Percentiles rank a stretch among this genome's conserved stretches.
These are phyloP conservation scores for Pezicula rhizophila DNA, from an alignment of 2,329 filamentous ascomycete species.

Conservation along the genomic window DNA sequence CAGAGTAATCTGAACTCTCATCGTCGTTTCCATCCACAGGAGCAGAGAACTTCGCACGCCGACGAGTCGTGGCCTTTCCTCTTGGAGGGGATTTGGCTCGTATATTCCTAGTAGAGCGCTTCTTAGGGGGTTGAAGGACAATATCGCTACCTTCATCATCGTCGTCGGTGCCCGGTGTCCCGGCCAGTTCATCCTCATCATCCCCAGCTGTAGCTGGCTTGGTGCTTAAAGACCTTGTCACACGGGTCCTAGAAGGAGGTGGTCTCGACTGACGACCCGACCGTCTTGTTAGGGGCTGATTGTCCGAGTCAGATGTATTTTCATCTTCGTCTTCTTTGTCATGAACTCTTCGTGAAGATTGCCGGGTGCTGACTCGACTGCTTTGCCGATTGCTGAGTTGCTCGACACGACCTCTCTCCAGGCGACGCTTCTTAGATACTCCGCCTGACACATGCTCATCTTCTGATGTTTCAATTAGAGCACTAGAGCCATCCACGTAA, in stretches of 20 bases:
- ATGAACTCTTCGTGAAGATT: conserved; percentile 7
- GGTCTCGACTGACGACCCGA: conserved; percentile 1
- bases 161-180: conserved; percentile 3
- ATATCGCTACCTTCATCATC: conserved; percentile 41
- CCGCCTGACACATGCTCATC: background rate
- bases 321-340: conserved; percentile 5
- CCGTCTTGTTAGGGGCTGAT: conserved; percentile 4
- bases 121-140: conserved; percentile 41
- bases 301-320: conserved; percentile 9
- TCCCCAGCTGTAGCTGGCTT: conserved; percentile 7
- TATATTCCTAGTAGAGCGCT: conserved; percentile 1
- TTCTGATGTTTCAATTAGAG: background rate
- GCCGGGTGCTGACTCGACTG: conserved; percentile 12
- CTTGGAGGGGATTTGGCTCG: conserved; percentile 5
- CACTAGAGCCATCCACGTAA: conserved; percentile 14
- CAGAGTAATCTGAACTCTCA: conserved; percentile 11
- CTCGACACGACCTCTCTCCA: conserved; percentile 14
- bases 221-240: conserved; percentile 15
- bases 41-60: background rate
- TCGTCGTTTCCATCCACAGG: background rate
- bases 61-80: conserved; percentile 7
- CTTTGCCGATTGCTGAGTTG: conserved; percentile 12
- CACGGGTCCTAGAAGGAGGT: conserved; percentile 2
- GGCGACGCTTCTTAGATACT: conserved; percentile 17
- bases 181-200: conserved; percentile 20